Percentiles rank a stretch among this genome's conserved stretches.
phyloP scores from a whole-genome alignment of 2,329 filamentous ascomycete species.

The Myriosclerotinia duriaeana region DNA sequence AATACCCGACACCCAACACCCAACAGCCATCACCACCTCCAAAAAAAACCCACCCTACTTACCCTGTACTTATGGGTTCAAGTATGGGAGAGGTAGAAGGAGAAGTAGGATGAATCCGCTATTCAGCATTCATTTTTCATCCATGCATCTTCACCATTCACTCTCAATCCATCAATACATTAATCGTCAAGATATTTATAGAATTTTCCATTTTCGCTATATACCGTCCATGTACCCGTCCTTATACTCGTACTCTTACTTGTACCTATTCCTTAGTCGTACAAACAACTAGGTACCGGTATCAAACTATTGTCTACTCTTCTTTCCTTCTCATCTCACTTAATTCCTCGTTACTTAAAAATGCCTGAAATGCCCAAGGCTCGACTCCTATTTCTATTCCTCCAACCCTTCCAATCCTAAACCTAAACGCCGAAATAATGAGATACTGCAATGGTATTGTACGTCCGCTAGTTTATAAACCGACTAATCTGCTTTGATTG shows the following conservation, averaged over 20 bases:
- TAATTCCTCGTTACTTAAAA: background rate
- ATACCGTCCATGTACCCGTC: background rate
- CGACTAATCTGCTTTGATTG: constrained; percentile 22
- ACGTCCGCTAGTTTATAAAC: background rate
- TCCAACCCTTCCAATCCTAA: background rate
- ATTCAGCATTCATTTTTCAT: background rate
- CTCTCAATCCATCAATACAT: background rate
- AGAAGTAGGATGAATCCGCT: too few relatives aligned
- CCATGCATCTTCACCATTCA: background rate
- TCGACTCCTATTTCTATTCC: constrained; percentile 1
- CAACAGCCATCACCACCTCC: too few relatives aligned
- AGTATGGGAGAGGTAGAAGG: too few relatives aligned
- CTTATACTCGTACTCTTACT: too few relatives aligned
- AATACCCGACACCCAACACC: too few relatives aligned
- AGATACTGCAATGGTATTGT: background rate
- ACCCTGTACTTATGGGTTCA: too few relatives aligned
- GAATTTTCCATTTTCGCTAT: background rate
- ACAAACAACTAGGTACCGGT: background rate
- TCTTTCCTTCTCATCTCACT: background rate
- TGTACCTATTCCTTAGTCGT: background rate
- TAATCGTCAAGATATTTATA: background rate
- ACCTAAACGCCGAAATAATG: background rate
- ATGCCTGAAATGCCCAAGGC: background rate
- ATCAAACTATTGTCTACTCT: background rate
- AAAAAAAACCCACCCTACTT: too few relatives aligned